A percentile compares a stretch with the other conserved stretches of the same genome.
phyloP scores from a whole-genome alignment of 495 filamentous ascomycete species.

The Acidiella bohemica region DNA sequence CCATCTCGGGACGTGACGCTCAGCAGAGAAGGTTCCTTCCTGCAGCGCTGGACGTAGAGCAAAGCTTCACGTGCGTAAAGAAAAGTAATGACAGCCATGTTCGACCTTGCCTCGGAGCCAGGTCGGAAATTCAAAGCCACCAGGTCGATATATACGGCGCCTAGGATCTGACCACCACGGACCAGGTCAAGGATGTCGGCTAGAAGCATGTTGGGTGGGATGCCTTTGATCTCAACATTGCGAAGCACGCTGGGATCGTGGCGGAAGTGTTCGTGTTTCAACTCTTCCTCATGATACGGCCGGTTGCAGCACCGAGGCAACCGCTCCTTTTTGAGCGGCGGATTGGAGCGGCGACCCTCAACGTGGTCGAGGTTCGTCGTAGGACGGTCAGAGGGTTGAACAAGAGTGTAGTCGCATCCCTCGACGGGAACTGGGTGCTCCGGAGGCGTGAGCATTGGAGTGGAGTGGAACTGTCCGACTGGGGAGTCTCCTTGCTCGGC shows the following conservation, averaged over 20 bases:
- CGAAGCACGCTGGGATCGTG: neutral
- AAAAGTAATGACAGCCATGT: conserved; percentile 7
- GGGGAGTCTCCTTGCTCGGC: too few species aligned
- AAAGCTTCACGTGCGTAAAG: neutral
- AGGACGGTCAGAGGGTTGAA: too few species aligned
- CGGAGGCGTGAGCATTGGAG: too few species aligned
- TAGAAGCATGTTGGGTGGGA: conserved; percentile 3
- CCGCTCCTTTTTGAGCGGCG: neutral
- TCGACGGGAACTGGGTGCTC: too few species aligned
- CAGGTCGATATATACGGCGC: neutral
- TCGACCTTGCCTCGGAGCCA: neutral
- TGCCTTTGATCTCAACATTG: conserved; percentile 4
- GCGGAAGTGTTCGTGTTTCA: neutral
- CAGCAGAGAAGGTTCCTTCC: too few species aligned
- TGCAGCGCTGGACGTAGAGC: neutral
- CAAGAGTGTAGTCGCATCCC: too few species aligned
- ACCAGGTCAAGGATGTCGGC: conserved; percentile 9
- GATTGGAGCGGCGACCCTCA: neutral
- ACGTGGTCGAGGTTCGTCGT: too few species aligned
- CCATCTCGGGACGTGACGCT: too few species aligned
- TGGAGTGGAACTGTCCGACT: too few species aligned
- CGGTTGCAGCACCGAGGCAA: conserved; percentile 3
- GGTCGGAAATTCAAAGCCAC: conserved; percentile 1
- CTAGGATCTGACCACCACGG: conserved; percentile 5
- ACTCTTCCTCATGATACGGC: neutral